Evolutionary conservation across 2,329 filamentous ascomycete genomes (phyloP), one percentile per base, ranked within the genome.

Genomic region (Tolypocladium ovalisporum): DNA sequence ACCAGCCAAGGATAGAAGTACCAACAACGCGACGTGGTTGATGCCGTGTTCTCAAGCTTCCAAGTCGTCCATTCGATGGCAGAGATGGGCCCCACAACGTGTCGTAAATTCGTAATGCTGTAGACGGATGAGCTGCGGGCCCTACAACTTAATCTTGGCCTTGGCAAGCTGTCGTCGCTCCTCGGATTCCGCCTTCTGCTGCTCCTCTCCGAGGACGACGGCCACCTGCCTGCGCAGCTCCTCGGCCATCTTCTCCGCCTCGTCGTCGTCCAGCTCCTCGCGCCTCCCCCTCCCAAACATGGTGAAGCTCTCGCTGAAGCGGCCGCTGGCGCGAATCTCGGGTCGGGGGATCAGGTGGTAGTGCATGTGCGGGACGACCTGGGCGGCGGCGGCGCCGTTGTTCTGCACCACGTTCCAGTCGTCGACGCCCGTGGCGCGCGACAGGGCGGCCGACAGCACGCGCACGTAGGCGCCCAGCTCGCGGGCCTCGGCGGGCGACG

Each of bases 351-450:
- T 95, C 55, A 97, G 81, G 66, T 99, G 94, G 70, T 95, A 97
- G 71, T 99, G 93, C 54, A 95, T 87, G 71, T 97, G 93, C 27
- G 88, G 88, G 2, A 97, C 91, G 19, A 96, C 90, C 74, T 97
- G 93, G 2, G 91, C 91, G 2, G 93, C 93, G 36, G 90, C 84
- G 4, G 86, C 86, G 19, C 93, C 90, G 65, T 97, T 97, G 70
- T 97, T 97, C 76, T 97, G 93, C 57, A 97, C 90, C 35, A 97
- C 85, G 71, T 99, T 99, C 88, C 93, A 97, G 73, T 97, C 92
- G 54, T 78, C 79, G 1, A 90, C 82, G 12, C 86, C 87, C 2
- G 86, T 89, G 0, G 85, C 83, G 55, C 77, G 78, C 36, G 84
- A 80, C 40, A 96, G 78, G 0, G 89, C 88, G 24, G 82, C 76